phyloP scores from a whole-genome alignment of 208 protist genomes.

The Leishmania tropica region DNA sequence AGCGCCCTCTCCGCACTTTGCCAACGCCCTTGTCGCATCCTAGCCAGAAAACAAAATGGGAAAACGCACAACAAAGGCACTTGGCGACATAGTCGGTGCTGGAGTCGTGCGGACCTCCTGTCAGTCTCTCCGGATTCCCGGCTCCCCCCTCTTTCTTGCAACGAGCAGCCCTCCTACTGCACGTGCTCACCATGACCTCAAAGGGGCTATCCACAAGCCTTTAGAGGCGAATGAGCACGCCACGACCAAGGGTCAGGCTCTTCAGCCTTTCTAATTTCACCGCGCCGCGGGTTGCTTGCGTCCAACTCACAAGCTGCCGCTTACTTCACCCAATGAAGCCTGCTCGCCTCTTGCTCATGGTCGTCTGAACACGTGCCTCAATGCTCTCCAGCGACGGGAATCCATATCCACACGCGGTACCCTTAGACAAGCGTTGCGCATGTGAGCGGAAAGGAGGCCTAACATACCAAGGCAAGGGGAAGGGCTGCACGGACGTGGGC shows the following conservation, averaged over 20 bases:
- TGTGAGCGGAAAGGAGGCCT: not conserved
- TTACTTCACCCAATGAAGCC: too few relatives aligned
- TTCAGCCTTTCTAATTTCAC: not conserved
- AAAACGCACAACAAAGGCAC: not conserved
- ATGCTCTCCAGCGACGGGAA: not conserved
- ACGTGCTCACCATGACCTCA: not conserved
- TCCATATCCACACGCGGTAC: not conserved
- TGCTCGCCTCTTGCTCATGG: not conserved
- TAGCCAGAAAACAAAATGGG: not conserved
- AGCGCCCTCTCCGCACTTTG: not conserved
- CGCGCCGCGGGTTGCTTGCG: too few relatives aligned
- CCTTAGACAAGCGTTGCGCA: not conserved
- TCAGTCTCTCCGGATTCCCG: not conserved
- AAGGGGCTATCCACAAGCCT: not conserved
- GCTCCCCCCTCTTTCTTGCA: not conserved
- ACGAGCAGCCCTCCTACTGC: too few relatives aligned
- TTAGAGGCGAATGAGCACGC: not conserved
- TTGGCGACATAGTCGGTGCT: not conserved
- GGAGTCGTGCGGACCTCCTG: too few relatives aligned
- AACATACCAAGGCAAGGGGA: not conserved
- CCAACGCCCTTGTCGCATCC: not conserved
- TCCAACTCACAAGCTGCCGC: too few relatives aligned
- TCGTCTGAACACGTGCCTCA: not conserved
- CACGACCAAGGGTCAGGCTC: not conserved
- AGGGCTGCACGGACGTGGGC: not conserved